These are phyloP conservation scores for Entomortierella beljakovae DNA, from an alignment of 192 early-diverging fungal genomes.

Conservation along the genomic window DNA sequence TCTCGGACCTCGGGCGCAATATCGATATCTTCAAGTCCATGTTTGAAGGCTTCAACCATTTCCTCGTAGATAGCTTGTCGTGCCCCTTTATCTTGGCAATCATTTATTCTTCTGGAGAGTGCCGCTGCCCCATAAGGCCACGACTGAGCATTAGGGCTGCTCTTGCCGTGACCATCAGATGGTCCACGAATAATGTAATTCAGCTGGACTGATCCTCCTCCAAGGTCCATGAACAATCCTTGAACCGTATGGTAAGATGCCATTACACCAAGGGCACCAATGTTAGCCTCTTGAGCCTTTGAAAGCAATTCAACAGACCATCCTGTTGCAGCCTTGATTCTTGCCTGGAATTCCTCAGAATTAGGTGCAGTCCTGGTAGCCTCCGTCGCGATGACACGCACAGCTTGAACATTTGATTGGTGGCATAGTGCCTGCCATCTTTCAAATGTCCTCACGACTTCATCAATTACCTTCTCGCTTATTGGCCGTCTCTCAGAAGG, in stretches of 20 bases:
- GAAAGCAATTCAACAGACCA: conserved; percentile 55
- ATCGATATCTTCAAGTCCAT: conserved; percentile 34
- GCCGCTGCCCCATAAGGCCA: conserved; percentile 66
- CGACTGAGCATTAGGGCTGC: conserved; percentile 52
- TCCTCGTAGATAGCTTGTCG: conserved; percentile 43
- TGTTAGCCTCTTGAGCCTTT: conserved; percentile 63
- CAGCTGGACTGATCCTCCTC: conserved; percentile 67
- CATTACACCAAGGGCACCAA: conserved; percentile 64
- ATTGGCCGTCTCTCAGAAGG: conserved; percentile 47
- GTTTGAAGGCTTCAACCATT: conserved; percentile 52
- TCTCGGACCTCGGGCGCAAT: conserved; percentile 23
- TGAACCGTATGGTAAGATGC: conserved; percentile 63
- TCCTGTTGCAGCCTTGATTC: conserved; percentile 57
- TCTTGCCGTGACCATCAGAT: conserved; percentile 21
- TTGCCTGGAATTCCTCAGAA: conserved; percentile 54
- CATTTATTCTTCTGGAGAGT: conserved; percentile 54
- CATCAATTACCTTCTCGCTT: conserved; percentile 58
- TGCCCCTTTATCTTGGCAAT: conserved; percentile 32
- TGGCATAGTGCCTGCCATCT: conserved; percentile 62
- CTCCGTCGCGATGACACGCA: conserved; percentile 67
- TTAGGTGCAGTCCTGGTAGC: conserved; percentile 66
- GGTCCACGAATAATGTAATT: conserved; percentile 62
- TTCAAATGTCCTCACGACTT: conserved; percentile 60
- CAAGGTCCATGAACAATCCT: conserved; percentile 67
- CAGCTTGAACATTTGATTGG: conserved; percentile 53